A percentile compares a stretch with the other conserved stretches of the same genome.
Conservation (phyloP, 805 yeast species). For the Helenozyma rhizophorensis region DNA sequence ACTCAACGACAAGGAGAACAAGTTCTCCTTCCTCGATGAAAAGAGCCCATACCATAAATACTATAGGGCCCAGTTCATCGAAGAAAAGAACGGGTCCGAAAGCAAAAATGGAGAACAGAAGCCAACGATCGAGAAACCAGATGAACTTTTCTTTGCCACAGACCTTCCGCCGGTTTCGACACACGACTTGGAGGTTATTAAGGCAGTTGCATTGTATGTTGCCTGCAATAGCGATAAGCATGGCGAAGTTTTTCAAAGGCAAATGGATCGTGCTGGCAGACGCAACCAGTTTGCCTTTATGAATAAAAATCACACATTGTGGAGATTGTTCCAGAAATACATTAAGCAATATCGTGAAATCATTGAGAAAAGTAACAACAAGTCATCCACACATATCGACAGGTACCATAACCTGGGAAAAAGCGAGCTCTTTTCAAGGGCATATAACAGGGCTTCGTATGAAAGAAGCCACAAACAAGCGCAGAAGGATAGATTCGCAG, state of each 20-base stretch:
- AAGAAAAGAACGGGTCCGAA: constrained; percentile 14
- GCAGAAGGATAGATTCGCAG: constrained; percentile 33
- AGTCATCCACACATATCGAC: constrained; percentile 5
- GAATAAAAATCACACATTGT: constrained; percentile 53
- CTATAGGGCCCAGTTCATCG: constrained; percentile 46
- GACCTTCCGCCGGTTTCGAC: constrained; percentile 44
- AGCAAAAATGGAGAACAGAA: not conserved
- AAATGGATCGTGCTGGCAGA: constrained; percentile 34
- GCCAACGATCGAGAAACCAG: constrained; percentile 12
- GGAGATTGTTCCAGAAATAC: constrained; percentile 46
- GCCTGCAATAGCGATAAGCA: constrained; percentile 55
- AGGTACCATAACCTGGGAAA: constrained; percentile 17
- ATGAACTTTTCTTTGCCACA: constrained; percentile 21
- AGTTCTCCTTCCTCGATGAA: constrained; percentile 60
- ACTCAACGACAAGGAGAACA: constrained; percentile 42
- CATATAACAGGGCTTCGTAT: constrained; percentile 56
- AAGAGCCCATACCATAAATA: constrained; percentile 54
- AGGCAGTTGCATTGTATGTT: constrained; percentile 64
- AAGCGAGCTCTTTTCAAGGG: constrained; percentile 38
- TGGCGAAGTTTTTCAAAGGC: constrained; percentile 25
- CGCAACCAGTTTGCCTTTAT: constrained; percentile 67
- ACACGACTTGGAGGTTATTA: constrained; percentile 64
- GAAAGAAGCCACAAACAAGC: constrained; percentile 35
- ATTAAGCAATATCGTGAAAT: constrained; percentile 50
- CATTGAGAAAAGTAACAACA: constrained; percentile 12